Evolutionary conservation across 768 basidiomycete species (phyloP).

Genomic region (Leccinum truebloodii): DNA sequence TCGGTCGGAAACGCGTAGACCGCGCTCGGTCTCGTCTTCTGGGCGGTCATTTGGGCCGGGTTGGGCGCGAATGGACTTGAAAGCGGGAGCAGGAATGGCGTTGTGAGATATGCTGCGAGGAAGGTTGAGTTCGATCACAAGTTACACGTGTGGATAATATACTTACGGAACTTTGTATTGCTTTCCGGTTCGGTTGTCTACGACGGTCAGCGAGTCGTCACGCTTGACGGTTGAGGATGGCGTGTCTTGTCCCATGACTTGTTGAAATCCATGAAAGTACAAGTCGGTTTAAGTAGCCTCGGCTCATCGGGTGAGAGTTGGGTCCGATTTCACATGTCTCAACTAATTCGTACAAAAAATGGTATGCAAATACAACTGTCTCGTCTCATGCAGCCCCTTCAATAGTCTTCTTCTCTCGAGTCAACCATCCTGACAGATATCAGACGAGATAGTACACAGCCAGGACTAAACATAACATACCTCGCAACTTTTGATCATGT

Average conservation of each 20-base stretch:
- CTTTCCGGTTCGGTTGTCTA: conserved; percentile 85
- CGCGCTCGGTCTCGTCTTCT: conserved; percentile 84
- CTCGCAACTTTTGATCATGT: conserved; percentile 74
- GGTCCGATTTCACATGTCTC: neutral
- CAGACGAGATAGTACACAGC: conserved; percentile 2
- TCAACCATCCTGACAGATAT: conserved; percentile 31
- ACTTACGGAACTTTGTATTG: conserved; percentile 71
- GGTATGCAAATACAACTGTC: neutral
- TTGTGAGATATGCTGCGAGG: conserved; percentile 72
- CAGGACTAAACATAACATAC: conserved; percentile 36
- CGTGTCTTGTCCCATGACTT: conserved; percentile 31
- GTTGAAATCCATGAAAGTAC: neutral
- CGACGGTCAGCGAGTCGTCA: conserved; percentile 55
- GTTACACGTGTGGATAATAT: conserved; percentile 38
- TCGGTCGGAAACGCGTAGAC: conserved; percentile 75
- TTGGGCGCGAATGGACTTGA: conserved; percentile 73
- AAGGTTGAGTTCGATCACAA: neutral
- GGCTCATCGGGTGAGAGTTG: neutral
- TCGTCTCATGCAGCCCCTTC: conserved; percentile 11
- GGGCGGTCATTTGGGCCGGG: conserved; percentile 58
- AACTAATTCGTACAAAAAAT: neutral
- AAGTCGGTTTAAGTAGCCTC: neutral
- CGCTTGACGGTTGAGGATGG: conserved; percentile 17
- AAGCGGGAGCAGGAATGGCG: conserved; percentile 74
- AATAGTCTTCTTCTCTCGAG: conserved; percentile 30